Evolutionary conservation across 306 rosid species (phyloP).

Genomic region (Carpinus viminea): DNA sequence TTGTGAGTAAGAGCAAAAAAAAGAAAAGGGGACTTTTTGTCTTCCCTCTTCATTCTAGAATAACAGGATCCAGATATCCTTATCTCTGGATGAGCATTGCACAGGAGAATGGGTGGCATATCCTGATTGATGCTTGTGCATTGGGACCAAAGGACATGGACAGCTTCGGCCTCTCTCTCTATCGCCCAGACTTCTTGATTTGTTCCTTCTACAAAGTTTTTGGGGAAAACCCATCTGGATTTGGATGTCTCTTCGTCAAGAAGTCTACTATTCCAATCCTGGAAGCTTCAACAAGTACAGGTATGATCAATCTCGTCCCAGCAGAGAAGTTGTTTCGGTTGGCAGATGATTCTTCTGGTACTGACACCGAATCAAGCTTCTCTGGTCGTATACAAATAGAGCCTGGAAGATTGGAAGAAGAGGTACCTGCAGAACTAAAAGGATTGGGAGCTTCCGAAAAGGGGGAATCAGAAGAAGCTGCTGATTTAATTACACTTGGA

Average conservation of each 20-base stretch:
- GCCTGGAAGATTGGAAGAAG: conserved; percentile 29
- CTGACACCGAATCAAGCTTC: conserved; percentile 52
- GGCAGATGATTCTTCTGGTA: conserved; percentile 55
- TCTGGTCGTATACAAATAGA: conserved; percentile 55
- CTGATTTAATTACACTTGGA: conserved; percentile 14
- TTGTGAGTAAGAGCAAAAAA: conserved; percentile 56
- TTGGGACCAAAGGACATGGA: conserved; percentile 93
- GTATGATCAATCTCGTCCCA: conserved; percentile 76
- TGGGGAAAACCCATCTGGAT: conserved; percentile 94
- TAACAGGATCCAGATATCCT: conserved; percentile 90
- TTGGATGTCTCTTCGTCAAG: conserved; percentile 86
- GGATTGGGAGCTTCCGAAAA: conserved; percentile 30
- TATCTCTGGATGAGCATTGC: conserved; percentile 87
- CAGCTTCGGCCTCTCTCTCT: conserved; percentile 77
- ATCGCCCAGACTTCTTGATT: conserved; percentile 77
- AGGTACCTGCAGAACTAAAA: conserved; percentile 24
- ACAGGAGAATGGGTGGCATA: conserved; percentile 89
- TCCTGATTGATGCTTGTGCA: conserved; percentile 85
- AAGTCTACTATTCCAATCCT: conserved; percentile 59
- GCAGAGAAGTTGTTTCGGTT: conserved; percentile 37
- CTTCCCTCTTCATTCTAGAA: conserved; percentile 79
- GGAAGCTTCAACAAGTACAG: conserved; percentile 54
- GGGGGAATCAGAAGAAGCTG: conserved; percentile 32
- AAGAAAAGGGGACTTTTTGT: conserved; percentile 77
- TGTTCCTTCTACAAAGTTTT: conserved; percentile 86